Base-by-base conservation (phyloP, 1,284 basidiomycete genomes). In the Heimioporus retisporus region DNA sequence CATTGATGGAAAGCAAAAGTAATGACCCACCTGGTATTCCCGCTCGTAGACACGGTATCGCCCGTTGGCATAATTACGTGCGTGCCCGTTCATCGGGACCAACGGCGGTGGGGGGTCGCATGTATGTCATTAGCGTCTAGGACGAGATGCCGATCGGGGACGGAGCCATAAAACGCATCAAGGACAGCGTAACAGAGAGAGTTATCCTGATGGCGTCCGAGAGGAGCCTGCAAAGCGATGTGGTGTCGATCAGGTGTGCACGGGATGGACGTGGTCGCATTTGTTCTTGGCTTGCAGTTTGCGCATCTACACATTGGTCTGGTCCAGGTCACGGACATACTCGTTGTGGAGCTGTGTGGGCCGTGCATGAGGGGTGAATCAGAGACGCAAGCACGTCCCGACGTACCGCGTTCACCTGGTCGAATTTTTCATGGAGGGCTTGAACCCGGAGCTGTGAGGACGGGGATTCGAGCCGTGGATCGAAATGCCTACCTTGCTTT, bases 211-310 rank as follows among this genome's bases (percentile, higher is more conserved):
- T n/a, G n/a, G n/a, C n/a, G n/a, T n/a, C n/a, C n/a, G n/a, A n/a
- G n/a, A n/a, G n/a, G n/a, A n/a, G n/a, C n/a, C n/a, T n/a, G n/a
- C 64, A 3, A 73, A 77, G 61, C 0, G 77, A 80, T 8, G 77
- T n/a, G n/a, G n/a, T n/a, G n/a, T n/a, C n/a, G n/a, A n/a, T n/a
- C n/a, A n/a, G n/a, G n/a, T n/a, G n/a, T n/a, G n/a, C n/a, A n/a
- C n/a, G n/a, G n/a, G n/a, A n/a, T n/a, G 46, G 42, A 35, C n/a
- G 48, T 5, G 18, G 23, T 14, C 72, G 25, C 59, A 90, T 88
- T 89, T 86, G 74, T 88, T 88, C 73, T 90, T 88, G 13, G 85
- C 84, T 66, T 89, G 85, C 3, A 90, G 79, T 70, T 84, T 85
- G 69, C 81, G 86, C 31, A 87, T 78, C 70, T 86, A 87, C 51